phyloP scores from a whole-genome alignment of 306 rosid species.

The Notholithocarpus densiflorus region DNA sequence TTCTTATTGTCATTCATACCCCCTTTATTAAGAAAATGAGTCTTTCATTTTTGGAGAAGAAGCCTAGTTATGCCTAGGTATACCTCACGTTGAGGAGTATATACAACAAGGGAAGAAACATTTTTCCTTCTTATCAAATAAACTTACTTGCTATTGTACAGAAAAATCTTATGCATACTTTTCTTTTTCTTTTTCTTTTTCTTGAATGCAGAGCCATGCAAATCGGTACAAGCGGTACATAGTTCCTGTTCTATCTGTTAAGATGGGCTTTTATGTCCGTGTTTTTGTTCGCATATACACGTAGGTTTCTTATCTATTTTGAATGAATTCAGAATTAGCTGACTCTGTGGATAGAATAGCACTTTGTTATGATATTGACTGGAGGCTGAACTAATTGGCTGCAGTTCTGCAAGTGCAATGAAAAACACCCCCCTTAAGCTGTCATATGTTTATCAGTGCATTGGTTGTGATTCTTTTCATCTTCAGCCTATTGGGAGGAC shows the following conservation, averaged over 20 bases:
- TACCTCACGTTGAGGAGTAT: not conserved
- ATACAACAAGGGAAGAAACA: not conserved
- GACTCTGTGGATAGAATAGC: slow-evolving; percentile 11
- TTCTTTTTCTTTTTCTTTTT: slow-evolving; percentile 22
- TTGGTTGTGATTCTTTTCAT: slow-evolving; percentile 96
- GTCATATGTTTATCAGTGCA: slow-evolving; percentile 95
- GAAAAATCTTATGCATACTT: not conserved
- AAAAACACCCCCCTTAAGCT: slow-evolving; percentile 94
- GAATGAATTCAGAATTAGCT: not conserved
- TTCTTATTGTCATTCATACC: no score
- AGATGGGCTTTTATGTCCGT: slow-evolving; percentile 90
- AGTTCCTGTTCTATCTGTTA: slow-evolving; percentile 91
- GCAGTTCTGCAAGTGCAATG: slow-evolving; percentile 96
- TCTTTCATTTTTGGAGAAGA: not conserved
- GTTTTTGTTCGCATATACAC: slow-evolving; percentile 89
- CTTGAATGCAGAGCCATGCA: slow-evolving; percentile 87
- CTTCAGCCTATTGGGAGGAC: slow-evolving; percentile 86
- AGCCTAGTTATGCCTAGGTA: not conserved
- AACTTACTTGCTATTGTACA: not conserved
- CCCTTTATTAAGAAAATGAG: no score
- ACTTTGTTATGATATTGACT: slow-evolving; percentile 19
- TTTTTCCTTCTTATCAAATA: not conserved
- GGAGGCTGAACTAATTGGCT: slow-evolving; percentile 34
- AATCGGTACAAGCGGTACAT: slow-evolving; percentile 96
- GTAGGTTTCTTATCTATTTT: slow-evolving; percentile 39